A percentile compares a stretch with the other conserved stretches of the same genome.
These are phyloP conservation scores for Endocarpon pusillum DNA, from an alignment of 495 filamentous ascomycete species.

Conservation along the genomic window DNA sequence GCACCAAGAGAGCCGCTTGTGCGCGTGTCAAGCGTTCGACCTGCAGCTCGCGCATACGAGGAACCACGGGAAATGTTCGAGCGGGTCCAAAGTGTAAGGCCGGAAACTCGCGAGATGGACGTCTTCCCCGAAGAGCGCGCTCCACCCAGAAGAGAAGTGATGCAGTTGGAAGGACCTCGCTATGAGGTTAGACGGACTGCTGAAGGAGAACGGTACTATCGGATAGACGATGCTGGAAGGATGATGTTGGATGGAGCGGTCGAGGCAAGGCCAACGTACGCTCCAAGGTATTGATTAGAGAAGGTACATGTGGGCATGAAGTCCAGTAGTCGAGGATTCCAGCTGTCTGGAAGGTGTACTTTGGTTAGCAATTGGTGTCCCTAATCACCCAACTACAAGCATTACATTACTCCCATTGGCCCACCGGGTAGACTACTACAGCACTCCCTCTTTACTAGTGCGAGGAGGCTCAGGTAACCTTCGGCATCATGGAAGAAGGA, in stretches of 20 bases:
- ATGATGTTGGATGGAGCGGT: slow-evolving; percentile 16
- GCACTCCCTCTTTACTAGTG: too few species aligned
- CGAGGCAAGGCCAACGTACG: slow-evolving; percentile 16
- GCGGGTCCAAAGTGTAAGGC: slow-evolving; percentile 34
- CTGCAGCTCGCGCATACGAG: slow-evolving; percentile 37
- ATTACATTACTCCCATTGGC: too few species aligned
- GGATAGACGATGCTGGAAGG: slow-evolving; percentile 17
- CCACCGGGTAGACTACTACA: too few species aligned
- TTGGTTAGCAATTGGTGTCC: too few species aligned
- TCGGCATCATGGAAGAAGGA: too few species aligned
- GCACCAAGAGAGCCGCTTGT: slow-evolving; percentile 35
- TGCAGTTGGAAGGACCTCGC: slow-evolving; percentile 22
- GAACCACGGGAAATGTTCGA: slow-evolving; percentile 26
- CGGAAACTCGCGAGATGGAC: slow-evolving; percentile 24
- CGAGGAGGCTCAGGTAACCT: too few species aligned
- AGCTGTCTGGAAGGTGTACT: too few species aligned
- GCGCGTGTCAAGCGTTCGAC: slow-evolving; percentile 40
- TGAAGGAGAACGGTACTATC: slow-evolving; percentile 23
- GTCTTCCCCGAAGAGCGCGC: slow-evolving; percentile 24
- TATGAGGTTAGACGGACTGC: slow-evolving; percentile 15
- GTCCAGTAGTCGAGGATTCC: too few species aligned
- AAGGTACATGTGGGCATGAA: too few species aligned
- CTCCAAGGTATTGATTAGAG: slow-evolving; percentile 17
- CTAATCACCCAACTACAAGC: too few species aligned
- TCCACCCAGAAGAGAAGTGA: slow-evolving; percentile 22